Evolutionary conservation across 1,284 basidiomycete genomes (phyloP), one percentile per base, ranked within the genome.

Genomic region (Puccinia novopanici): DNA sequence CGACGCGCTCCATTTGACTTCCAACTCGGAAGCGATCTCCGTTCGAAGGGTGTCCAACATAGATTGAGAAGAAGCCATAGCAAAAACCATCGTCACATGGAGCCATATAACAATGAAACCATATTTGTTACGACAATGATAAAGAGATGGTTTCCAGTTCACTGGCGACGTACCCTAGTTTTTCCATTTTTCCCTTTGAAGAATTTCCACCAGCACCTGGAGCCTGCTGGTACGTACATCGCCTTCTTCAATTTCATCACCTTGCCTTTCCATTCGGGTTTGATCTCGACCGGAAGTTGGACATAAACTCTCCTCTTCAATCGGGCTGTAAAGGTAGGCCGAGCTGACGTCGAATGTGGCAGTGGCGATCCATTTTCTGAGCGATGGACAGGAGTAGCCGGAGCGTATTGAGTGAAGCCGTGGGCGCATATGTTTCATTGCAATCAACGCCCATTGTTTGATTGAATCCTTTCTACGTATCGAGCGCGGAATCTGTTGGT

Each of bases 361-460:
- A 27, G 42, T 40, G 22, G 24, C 12, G 30, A 22, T 42, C 12
- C n/a, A 12, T 68, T 9, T 12, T 12, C 27, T 27, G 27, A 9
- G 65, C 9, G 24, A 34, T 34, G 5, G 40, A n/a, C 9, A 68
- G 27, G 22, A 68, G 65, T 12, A 42, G 4, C 42, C 65, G 9
- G 12, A 68, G 40, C 22, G 65, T 34, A 34, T 34, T 40, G 10
- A 42, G 34, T 27, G 24, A 34, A 27, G 27, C 65, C 27, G 65
- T 68, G n/a, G 65, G 65, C 42, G 65, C 65, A 42, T 27, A 68
- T 27, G 65, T 68, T 27, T 68, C 40, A 42, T 68, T 68, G 34
- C 22, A 68, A 22, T 68, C 65, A 10, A 22, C 9, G 27, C 65
- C 65, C 42, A 34, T 40, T 12, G 22, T 22, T 27, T 68, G 65